Conservation (phyloP, 2,329 filamentous ascomycete species). For the Aspergillus sp. region DNA sequence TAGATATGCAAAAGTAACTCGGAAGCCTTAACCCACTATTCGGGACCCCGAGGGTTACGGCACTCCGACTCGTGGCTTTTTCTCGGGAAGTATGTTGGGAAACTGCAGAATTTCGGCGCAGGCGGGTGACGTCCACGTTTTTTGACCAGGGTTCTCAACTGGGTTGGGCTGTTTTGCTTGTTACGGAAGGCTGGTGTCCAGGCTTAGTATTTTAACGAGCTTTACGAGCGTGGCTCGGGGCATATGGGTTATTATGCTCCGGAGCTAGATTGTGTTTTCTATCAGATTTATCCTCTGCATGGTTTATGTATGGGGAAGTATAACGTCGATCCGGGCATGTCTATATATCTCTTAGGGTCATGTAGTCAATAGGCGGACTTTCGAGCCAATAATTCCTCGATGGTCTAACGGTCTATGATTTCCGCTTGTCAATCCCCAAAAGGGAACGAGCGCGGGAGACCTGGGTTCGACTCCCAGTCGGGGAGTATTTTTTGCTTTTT, state of each 20-base stretch:
- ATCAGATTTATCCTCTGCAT: too few species aligned
- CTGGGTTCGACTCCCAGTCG: slow-evolving; percentile 16
- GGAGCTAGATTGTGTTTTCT: too few species aligned
- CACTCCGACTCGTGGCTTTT: neutral
- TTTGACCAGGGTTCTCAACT: neutral
- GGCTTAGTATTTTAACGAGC: neutral
- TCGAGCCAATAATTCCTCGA: slow-evolving; percentile 6
- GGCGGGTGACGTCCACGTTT: neutral
- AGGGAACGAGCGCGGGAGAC: slow-evolving; percentile 14
- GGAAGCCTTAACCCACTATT: too few species aligned
- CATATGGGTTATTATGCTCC: too few species aligned
- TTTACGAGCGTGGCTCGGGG: too few species aligned
- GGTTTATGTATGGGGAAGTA: too few species aligned
- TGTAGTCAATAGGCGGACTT: too few species aligned
- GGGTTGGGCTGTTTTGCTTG: neutral
- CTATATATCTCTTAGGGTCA: too few species aligned
- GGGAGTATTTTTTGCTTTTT: neutral
- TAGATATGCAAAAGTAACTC: too few species aligned
- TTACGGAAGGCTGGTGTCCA: neutral
- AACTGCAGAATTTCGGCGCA: neutral
- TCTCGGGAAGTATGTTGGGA: neutral
- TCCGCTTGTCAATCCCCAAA: slow-evolving; percentile 20
- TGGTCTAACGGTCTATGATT: slow-evolving; percentile 24
- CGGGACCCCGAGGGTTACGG: neutral
- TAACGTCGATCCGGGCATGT: too few species aligned